These are phyloP conservation scores for Colletotrichum liaoningense DNA, from an alignment of 2,329 filamentous ascomycete species.

Conservation along the genomic window DNA sequence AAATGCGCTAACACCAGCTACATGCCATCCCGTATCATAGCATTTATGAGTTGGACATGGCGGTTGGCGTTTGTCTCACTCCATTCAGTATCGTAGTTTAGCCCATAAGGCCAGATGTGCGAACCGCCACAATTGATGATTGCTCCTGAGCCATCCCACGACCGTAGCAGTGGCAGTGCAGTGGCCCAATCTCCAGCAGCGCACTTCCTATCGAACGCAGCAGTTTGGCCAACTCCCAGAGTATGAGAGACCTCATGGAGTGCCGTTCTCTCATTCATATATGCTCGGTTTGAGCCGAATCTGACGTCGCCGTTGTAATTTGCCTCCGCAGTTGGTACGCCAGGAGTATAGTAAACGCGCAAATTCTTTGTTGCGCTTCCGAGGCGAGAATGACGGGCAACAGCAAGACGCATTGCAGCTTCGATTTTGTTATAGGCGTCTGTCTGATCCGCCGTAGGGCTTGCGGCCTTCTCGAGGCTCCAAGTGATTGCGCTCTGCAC, in stretches of 20 bases:
- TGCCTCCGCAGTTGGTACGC: constrained; percentile 59
- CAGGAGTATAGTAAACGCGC: constrained; percentile 54
- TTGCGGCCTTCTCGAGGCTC: constrained; percentile 49
- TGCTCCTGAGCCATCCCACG: constrained; percentile 52
- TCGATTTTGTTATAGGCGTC: constrained; percentile 58
- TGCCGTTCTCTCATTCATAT: constrained; percentile 61
- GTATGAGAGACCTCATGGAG: constrained; percentile 62
- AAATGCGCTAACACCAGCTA: background rate
- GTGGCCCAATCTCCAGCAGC: constrained; percentile 53
- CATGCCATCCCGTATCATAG: constrained; percentile 58
- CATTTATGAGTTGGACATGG: constrained; percentile 55
- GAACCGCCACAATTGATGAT: constrained; percentile 53
- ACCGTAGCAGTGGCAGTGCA: constrained; percentile 50
- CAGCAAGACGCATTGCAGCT: constrained; percentile 53
- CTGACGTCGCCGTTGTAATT: constrained; percentile 59
- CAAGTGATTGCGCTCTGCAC: constrained; percentile 52
- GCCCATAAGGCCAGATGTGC: constrained; percentile 55
- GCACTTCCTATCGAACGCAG: constrained; percentile 52
- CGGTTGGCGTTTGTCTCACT: constrained; percentile 57
- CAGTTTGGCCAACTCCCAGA: constrained; percentile 58
- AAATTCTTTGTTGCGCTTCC: constrained; percentile 51
- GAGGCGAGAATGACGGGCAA: constrained; percentile 51
- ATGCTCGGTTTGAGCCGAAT: constrained; percentile 56
- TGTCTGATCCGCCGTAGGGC: constrained; percentile 53
- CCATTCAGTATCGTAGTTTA: constrained; percentile 57